Conservation (phyloP, 1,284 basidiomycete species). For the Thecaphora frezii region DNA sequence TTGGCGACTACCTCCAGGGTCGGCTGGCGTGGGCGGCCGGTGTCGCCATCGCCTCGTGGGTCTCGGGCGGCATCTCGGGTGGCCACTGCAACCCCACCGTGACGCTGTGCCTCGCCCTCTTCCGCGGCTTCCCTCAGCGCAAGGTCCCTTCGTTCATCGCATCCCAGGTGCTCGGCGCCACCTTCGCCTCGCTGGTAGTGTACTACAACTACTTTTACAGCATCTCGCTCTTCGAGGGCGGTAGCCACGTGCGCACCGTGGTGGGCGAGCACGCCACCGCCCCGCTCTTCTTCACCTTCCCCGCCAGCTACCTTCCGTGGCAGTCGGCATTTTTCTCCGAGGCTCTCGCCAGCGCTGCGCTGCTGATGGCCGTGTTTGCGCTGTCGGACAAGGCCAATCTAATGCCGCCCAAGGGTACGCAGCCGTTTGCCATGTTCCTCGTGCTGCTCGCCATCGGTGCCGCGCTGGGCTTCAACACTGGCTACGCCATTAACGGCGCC, state of each 20-base stretch:
- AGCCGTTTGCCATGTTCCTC: constrained; percentile 67
- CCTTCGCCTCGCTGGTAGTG: constrained; percentile 69
- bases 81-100: constrained; percentile 43
- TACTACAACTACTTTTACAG: constrained; percentile 78
- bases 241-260: constrained; percentile 67
- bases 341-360: constrained; percentile 38
- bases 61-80: constrained; percentile 42
- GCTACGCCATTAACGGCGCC: constrained; percentile 69
- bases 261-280: constrained; percentile 64
- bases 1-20: constrained; percentile 33
- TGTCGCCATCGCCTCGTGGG: constrained; percentile 45
- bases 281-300: constrained; percentile 71
- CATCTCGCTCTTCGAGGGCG: constrained; percentile 72
- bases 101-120: constrained; percentile 70
- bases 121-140: constrained; percentile 74
- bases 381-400: constrained; percentile 59
- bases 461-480: constrained; percentile 67
- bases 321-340: constrained; percentile 33
- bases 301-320: constrained; percentile 27
- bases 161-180: constrained; percentile 72
- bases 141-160: constrained; percentile 74
- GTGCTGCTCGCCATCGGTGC: constrained; percentile 66
- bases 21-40: constrained; percentile 50
- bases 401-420: constrained; percentile 64
- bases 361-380: constrained; percentile 45